phyloP scores from a whole-genome alignment of 257 asterid species.

The Solanum commersonii region DNA sequence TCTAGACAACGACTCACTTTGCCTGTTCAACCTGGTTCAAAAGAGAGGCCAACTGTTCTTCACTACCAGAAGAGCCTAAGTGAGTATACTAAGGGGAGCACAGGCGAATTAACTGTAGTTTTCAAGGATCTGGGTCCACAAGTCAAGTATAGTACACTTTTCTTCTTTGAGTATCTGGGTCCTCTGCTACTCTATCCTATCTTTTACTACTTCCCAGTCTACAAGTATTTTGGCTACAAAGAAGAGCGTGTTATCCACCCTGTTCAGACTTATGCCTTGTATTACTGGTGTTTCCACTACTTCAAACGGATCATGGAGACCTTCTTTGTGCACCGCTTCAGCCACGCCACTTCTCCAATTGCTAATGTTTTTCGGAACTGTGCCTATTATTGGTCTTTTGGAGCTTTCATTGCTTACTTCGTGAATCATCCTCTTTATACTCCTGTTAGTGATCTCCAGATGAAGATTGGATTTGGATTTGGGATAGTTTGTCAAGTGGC shows the following conservation, averaged over 20 bases:
- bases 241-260: constrained; percentile 62
- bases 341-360: constrained; percentile 97
- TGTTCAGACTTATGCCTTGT: constrained; percentile 82
- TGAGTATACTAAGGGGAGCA: constrained; percentile 54
- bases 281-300: constrained; percentile 94
- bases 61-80: constrained; percentile 57
- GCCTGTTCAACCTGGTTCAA: constrained; percentile 66
- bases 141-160: constrained; percentile 80
- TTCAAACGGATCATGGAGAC: constrained; percentile 88
- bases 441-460: constrained; percentile 77
- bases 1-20: constrained; percentile 83
- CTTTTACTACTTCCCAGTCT: constrained; percentile 63
- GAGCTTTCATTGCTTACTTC: constrained; percentile 72
- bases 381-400: constrained; percentile 94
- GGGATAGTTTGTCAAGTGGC: constrained; percentile 80
- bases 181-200: constrained; percentile 79
- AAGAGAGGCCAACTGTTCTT: constrained; percentile 71
- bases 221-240: constrained; percentile 61
- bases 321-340: constrained; percentile 90
- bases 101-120: constrained; percentile 45
- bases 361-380: constrained; percentile 89
- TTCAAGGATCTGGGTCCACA: constrained; percentile 96
- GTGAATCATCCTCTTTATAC: constrained; percentile 91
- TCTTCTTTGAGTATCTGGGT: constrained; percentile 90
- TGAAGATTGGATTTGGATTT: constrained; percentile 78